A percentile compares a stretch with the other conserved stretches of the same genome.
Evolutionary conservation across 495 filamentous ascomycete species (phyloP).

Genomic region (Amniculicola lignicola): DNA sequence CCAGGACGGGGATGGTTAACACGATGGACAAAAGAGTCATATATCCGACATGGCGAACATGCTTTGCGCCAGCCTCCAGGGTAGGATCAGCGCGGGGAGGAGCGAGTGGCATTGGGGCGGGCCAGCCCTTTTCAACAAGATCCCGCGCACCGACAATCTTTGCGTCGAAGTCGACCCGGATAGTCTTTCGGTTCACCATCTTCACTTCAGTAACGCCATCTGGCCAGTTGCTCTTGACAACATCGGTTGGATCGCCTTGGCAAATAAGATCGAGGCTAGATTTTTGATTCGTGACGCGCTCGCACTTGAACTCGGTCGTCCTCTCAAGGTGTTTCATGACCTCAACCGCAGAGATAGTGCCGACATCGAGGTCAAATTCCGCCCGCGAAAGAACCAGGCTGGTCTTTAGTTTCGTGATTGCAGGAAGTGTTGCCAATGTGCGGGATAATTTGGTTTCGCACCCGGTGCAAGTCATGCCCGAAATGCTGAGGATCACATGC

Average conservation of each 20-base stretch:
- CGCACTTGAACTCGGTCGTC: slow-evolving; percentile 60
- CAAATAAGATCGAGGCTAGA: slow-evolving; percentile 36
- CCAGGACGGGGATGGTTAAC: slow-evolving; percentile 68
- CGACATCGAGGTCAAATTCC: slow-evolving; percentile 56
- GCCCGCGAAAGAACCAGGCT: slow-evolving; percentile 59
- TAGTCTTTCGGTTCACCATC: background rate
- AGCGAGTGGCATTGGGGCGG: slow-evolving; percentile 1
- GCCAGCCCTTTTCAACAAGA: slow-evolving; percentile 1
- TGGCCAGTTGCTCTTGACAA: slow-evolving; percentile 5
- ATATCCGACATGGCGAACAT: slow-evolving; percentile 56
- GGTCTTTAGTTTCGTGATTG: slow-evolving; percentile 54
- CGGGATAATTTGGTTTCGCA: slow-evolving; percentile 60
- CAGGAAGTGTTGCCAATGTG: slow-evolving; percentile 43
- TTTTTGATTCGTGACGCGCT: slow-evolving; percentile 47
- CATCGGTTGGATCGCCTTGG: background rate
- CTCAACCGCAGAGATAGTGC: slow-evolving; percentile 40
- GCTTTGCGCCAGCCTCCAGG: slow-evolving; percentile 55
- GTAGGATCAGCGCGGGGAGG: slow-evolving; percentile 41
- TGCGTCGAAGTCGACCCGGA: slow-evolving; percentile 12
- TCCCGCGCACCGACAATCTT: slow-evolving; percentile 14
- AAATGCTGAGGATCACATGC: slow-evolving; percentile 52
- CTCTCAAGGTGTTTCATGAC: slow-evolving; percentile 52
- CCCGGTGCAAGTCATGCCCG: slow-evolving; percentile 65
- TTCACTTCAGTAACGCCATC: slow-evolving; percentile 10
- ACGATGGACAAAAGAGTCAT: slow-evolving; percentile 58